Conservation (phyloP, 768 basidiomycete genomes). For the Suillus lakei region DNA sequence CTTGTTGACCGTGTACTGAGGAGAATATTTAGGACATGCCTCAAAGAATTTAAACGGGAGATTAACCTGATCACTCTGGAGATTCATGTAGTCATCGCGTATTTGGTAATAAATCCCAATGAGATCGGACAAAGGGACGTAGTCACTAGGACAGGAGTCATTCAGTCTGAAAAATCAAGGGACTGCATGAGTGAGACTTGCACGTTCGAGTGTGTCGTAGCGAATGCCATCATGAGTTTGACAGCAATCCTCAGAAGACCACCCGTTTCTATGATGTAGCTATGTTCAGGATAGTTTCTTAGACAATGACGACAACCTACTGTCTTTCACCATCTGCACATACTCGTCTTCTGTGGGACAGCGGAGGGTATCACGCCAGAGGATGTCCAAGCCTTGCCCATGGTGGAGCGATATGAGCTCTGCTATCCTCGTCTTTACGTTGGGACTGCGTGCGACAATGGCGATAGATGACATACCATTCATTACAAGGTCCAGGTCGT, state of each 20-base stretch:
- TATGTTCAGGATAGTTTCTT: neutral
- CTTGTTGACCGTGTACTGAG: slow-evolving; percentile 80
- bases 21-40: neutral
- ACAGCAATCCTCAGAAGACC: slow-evolving; percentile 88
- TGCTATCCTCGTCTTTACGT: slow-evolving; percentile 2
- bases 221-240: slow-evolving; percentile 93
- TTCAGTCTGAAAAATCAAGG: neutral
- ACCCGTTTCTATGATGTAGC: slow-evolving; percentile 72
- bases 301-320: slow-evolving; percentile 55
- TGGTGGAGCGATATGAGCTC: slow-evolving; percentile 85
- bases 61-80: slow-evolving; percentile 75
- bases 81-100: slow-evolving; percentile 90
- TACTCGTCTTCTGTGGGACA: slow-evolving; percentile 95
- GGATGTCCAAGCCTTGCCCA: slow-evolving; percentile 88
- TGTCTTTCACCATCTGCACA: slow-evolving; percentile 90
- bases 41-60: neutral
- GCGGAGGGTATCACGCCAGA: slow-evolving; percentile 85
- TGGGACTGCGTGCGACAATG: neutral
- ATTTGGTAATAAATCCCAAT: slow-evolving; percentile 92
- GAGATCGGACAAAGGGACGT: slow-evolving; percentile 84
- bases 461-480: slow-evolving; percentile 51
- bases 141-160: slow-evolving; percentile 59
- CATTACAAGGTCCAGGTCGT: slow-evolving; percentile 69
- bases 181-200: slow-evolving; percentile 34
- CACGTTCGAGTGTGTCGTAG: slow-evolving; percentile 60